A percentile compares a stretch with the other conserved stretches of the same genome.
These are phyloP conservation scores for Gossypium anomalum DNA, from an alignment of 345 rosid species.

Conservation along the genomic window DNA sequence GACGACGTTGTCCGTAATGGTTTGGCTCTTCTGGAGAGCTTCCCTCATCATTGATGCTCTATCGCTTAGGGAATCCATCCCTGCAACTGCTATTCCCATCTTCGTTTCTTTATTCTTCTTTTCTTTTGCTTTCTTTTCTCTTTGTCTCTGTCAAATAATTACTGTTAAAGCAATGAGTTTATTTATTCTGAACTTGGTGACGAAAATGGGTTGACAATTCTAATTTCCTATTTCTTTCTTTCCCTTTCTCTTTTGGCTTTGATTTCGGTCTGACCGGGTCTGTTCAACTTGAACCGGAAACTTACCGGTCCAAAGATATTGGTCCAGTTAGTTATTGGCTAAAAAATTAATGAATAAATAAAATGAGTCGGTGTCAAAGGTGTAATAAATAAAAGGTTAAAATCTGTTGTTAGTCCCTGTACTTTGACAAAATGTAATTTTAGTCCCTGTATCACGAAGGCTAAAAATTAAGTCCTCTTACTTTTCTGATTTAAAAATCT, in stretches of 20 bases:
- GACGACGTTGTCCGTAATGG: constrained; percentile 81
- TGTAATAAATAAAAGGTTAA: too few species aligned
- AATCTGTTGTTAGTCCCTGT: too few species aligned
- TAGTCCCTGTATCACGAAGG: too few species aligned
- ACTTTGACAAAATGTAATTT: too few species aligned
- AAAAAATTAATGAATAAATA: too few species aligned
- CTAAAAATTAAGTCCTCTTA: too few species aligned
- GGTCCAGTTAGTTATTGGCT: too few species aligned
- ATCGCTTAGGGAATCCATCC: constrained; percentile 67
- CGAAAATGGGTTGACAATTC: constrained; percentile 9
- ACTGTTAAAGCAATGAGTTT: background rate
- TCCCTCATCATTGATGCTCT: constrained; percentile 74
- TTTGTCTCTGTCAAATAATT: background rate
- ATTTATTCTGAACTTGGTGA: background rate
- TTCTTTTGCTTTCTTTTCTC: background rate
- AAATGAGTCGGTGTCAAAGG: too few species aligned
- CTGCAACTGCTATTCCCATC: constrained; percentile 42
- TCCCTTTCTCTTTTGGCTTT: background rate
- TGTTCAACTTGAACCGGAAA: too few species aligned
- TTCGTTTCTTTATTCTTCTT: background rate
- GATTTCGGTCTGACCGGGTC: constrained; percentile 4
- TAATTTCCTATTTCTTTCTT: background rate
- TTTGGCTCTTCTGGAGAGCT: constrained; percentile 82
- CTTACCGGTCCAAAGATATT: too few species aligned
- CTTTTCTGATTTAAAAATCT: too few species aligned